Evolutionary conservation across 2,329 filamentous ascomycete genomes (phyloP).

Genomic region (Cyphellophora attinorum): DNA sequence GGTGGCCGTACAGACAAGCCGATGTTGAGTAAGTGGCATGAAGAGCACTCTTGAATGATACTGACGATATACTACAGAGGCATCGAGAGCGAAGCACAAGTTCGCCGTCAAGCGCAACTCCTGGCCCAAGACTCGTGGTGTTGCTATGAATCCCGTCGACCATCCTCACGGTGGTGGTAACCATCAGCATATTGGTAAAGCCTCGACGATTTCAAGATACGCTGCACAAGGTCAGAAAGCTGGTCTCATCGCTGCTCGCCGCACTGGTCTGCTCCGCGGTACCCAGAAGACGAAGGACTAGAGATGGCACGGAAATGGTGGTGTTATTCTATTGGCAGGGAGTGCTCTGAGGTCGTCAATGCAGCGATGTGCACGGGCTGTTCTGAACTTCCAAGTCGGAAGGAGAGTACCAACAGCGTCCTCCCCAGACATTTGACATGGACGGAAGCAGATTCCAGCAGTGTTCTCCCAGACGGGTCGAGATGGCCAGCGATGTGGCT

Average conservation of each 20-base stretch:
- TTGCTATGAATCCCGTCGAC: constrained; percentile 99
- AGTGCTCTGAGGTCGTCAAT: too few relatives aligned
- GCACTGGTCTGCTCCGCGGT: constrained; percentile 99
- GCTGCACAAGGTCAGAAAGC: constrained; percentile 98
- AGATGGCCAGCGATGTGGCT: too few relatives aligned
- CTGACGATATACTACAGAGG: constrained; percentile 59
- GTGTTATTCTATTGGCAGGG: too few relatives aligned
- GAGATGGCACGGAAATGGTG: constrained; percentile 28
- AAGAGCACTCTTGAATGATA: constrained; percentile 2
- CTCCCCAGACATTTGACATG: too few relatives aligned
- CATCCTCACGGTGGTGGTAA: constrained; percentile 99
- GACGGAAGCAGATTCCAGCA: too few relatives aligned
- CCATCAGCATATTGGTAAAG: constrained; percentile 99
- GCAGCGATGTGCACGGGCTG: too few relatives aligned
- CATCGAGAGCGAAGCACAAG: constrained; percentile 99
- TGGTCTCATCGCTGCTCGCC: constrained; percentile 98
- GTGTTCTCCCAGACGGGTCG: too few relatives aligned
- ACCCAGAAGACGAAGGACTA: constrained; percentile 99
- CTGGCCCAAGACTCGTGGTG: constrained; percentile 99
- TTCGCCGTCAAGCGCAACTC: constrained; percentile 99
- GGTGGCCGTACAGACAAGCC: constrained; percentile 99
- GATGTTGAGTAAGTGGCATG: constrained; percentile 61
- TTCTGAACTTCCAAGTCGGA: too few relatives aligned
- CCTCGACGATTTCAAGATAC: constrained; percentile 97
- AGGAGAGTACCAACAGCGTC: too few relatives aligned